A percentile compares a stretch with the other conserved stretches of the same genome.
Conservation (phyloP, 2,329 filamentous ascomycete species). For the Neurospora sp. region DNA sequence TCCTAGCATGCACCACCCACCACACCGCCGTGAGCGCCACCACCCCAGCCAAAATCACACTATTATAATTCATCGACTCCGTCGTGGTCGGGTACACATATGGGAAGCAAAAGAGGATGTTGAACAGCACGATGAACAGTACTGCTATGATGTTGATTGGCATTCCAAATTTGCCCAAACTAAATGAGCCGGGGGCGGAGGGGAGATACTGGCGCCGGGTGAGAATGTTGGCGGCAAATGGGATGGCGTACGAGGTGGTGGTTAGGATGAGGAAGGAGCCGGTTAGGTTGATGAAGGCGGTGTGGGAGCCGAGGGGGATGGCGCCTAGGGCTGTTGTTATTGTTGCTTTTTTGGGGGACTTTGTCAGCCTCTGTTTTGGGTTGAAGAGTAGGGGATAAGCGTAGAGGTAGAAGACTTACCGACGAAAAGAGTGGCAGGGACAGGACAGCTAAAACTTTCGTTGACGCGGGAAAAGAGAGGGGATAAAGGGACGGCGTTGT, state of each 20-base stretch:
- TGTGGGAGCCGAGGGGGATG: slow-evolving; percentile 43
- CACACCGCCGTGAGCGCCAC: slow-evolving; percentile 35
- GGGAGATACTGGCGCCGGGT: slow-evolving; percentile 41
- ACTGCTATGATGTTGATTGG: slow-evolving; percentile 39
- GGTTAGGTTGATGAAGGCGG: slow-evolving; percentile 46
- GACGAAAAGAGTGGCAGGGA: slow-evolving; percentile 48
- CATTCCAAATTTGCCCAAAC: slow-evolving; percentile 40
- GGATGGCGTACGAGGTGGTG: slow-evolving; percentile 42
- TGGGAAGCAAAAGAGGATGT: slow-evolving; percentile 51
- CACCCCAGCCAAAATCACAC: slow-evolving; percentile 40
- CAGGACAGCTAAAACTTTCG: slow-evolving; percentile 44
- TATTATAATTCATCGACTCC: slow-evolving; percentile 43
- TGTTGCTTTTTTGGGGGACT: slow-evolving; percentile 19
- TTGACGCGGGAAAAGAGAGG: slow-evolving; percentile 42
- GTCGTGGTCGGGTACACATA: slow-evolving; percentile 30
- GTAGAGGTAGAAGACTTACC: slow-evolving; percentile 9
- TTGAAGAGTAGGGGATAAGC: not conserved
- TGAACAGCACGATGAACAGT: slow-evolving; percentile 43
- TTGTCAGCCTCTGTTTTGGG: not conserved
- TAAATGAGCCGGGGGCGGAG: slow-evolving; percentile 35
- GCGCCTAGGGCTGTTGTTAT: slow-evolving; percentile 44
- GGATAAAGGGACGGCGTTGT: slow-evolving; percentile 50
- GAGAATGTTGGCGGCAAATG: slow-evolving; percentile 39
- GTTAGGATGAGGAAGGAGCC: slow-evolving; percentile 49
- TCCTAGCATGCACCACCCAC: slow-evolving; percentile 38